Evolutionary conservation across 371 early-diverging fungal genomes (phyloP), one percentile per base, ranked within the genome.

Genomic region (Mucor lusitanicus): DNA sequence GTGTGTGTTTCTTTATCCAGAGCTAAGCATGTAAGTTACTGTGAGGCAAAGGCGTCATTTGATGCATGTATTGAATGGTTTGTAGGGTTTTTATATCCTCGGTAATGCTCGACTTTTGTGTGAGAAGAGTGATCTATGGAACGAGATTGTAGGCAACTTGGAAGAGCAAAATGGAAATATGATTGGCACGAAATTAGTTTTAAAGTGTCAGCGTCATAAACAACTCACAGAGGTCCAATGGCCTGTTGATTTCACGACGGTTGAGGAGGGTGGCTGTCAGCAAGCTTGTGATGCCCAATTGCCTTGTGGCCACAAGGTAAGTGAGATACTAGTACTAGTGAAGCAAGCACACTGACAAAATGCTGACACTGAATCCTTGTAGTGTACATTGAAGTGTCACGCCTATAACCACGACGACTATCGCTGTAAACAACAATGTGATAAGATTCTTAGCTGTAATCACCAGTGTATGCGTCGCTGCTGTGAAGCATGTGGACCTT

Each of bases 1-100:
- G 83, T 92, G 8, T 92, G 92, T 70, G 95, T 95, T 23, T 84
- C 88, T 19, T 73, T 93, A 13, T 92, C 93, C 7, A 83, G 95
- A 53, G 92, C 92, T 13, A 84, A 86, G 59, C 71, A 83, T 64
- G 83, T 80, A 75, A 64, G 76, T 63, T 28, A 3, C 53, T 21
- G 48, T 37, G 37, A 35, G 1, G 37, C 37, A 35, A 9, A 42
- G 21, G 3, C 6, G 11, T 44, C 40, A 17, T 63, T 48, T 17
- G n/a, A 11, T 37, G 2, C 30, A 19, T 25, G 8, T 42, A 48
- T 11, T 44, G 21, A 40, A 3, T 42, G 15, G 35, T 12, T 30
- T 25, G 13, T 67, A 89, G 82, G 92, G 92, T 1, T 73, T 93
- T 73, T 90, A 90, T 69, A 83, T 94, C 39, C 69, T 94, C 19